Evolutionary conservation across 352 stramenopile genomes (phyloP).

Genomic region (Lagenidium giganteum): DNA sequence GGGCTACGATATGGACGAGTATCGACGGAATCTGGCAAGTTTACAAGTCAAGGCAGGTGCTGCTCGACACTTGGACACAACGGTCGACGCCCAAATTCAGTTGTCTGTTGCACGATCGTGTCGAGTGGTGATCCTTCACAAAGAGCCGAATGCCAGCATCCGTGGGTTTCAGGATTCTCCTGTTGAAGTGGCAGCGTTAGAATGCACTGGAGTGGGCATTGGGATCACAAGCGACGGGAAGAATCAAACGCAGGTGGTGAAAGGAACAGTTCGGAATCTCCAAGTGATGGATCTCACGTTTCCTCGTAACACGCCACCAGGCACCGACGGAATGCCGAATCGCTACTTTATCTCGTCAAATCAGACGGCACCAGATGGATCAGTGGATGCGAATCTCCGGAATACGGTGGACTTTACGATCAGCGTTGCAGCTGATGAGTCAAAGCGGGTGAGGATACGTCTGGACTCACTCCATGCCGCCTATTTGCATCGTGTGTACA

Average conservation of each 20-base stretch:
- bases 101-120: conserved; percentile 13
- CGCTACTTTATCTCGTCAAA: conserved; percentile 66
- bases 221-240: conserved; percentile 1
- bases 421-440: neutral
- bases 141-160: conserved; percentile 10
- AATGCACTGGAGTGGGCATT: conserved; percentile 14
- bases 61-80: too few species aligned
- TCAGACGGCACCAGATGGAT: conserved; percentile 25
- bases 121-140: conserved; percentile 19
- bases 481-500: conserved; percentile 84
- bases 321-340: conserved; percentile 42
- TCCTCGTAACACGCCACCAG: conserved; percentile 26
- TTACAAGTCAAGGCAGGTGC: conserved; percentile 25
- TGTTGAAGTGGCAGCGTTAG: conserved; percentile 12
- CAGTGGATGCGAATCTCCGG: conserved; percentile 15
- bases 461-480: conserved; percentile 78
- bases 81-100: too few species aligned
- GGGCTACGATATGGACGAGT: conserved; percentile 52
- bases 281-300: conserved; percentile 62
- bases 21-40: conserved; percentile 47
- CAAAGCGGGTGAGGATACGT: conserved; percentile 18
- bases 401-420: conserved; percentile 65
- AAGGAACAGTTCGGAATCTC: conserved; percentile 63
- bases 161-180: conserved; percentile 3
- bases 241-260: conserved; percentile 22